Conservation (phyloP, 2,329 filamentous ascomycete genomes). For the Elsinoe fawcettii region DNA sequence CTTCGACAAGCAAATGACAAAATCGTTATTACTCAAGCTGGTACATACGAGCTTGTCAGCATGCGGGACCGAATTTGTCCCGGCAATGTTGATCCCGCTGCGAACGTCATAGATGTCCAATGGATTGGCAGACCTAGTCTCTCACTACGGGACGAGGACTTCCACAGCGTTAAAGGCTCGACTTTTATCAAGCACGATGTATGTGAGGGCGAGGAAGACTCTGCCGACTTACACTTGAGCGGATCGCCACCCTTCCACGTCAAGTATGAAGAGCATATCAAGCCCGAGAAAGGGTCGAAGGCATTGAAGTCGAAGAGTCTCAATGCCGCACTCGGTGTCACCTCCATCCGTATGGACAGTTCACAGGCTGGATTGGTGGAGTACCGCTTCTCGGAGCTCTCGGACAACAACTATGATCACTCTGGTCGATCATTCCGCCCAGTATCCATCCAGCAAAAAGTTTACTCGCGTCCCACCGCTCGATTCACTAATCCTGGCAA, state of each 20-base stretch:
- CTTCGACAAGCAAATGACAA: slow-evolving; percentile 26
- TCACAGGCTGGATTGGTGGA: slow-evolving; percentile 72
- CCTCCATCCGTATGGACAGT: slow-evolving; percentile 80
- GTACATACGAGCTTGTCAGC: slow-evolving; percentile 70
- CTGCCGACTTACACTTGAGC: slow-evolving; percentile 69
- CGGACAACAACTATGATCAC: slow-evolving; percentile 78
- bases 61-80: slow-evolving; percentile 75
- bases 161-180: slow-evolving; percentile 46
- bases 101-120: slow-evolving; percentile 68
- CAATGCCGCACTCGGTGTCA: slow-evolving; percentile 66
- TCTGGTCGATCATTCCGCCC: slow-evolving; percentile 58
- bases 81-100: slow-evolving; percentile 66
- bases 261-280: slow-evolving; percentile 71
- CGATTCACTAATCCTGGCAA: slow-evolving; percentile 79
- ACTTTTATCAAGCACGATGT: slow-evolving; percentile 69
- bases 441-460: slow-evolving; percentile 68
- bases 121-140: slow-evolving; percentile 79
- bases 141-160: slow-evolving; percentile 51
- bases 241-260: slow-evolving; percentile 72
- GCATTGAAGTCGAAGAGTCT: slow-evolving; percentile 62
- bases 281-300: slow-evolving; percentile 57
- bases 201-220: slow-evolving; percentile 90
- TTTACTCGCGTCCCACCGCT: slow-evolving; percentile 76
- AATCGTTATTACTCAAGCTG: slow-evolving; percentile 33
- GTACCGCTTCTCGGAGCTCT: slow-evolving; percentile 76